Conservation (phyloP, 2,329 filamentous ascomycete genomes). For the Pseudogymnoascus verrucosus region DNA sequence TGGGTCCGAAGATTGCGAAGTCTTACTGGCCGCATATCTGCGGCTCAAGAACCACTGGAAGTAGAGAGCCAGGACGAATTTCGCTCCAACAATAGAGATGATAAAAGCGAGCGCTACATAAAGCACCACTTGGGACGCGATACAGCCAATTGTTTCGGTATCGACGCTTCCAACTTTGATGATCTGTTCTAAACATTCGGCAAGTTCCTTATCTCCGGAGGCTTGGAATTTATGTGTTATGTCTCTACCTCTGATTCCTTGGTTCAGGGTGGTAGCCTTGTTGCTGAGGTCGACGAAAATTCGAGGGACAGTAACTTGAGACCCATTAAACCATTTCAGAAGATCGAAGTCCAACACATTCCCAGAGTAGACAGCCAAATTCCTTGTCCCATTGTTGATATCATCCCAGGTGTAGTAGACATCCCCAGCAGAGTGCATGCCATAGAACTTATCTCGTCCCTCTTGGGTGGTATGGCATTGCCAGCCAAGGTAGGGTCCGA, state of each 20-base stretch:
- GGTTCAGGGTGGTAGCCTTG: slow-evolving; percentile 50
- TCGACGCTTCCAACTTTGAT: slow-evolving; percentile 95
- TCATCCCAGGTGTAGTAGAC: slow-evolving; percentile 97
- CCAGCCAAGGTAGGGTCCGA: slow-evolving; percentile 74
- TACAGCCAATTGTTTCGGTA: slow-evolving; percentile 92
- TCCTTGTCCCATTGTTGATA: slow-evolving; percentile 78
- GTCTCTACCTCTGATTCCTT: slow-evolving; percentile 70
- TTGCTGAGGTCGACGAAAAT: slow-evolving; percentile 74
- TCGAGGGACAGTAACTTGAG: slow-evolving; percentile 65
- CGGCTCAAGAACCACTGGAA: slow-evolving; percentile 96
- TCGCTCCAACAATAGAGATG: slow-evolving; percentile 74
- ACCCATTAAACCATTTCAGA: slow-evolving; percentile 80
- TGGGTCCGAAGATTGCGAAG: slow-evolving; percentile 70
- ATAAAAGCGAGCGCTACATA: slow-evolving; percentile 92
- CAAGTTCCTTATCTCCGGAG: slow-evolving; percentile 68
- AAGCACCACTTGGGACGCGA: slow-evolving; percentile 92
- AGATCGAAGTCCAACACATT: slow-evolving; percentile 87
- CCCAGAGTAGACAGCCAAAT: slow-evolving; percentile 89
- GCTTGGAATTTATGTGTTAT: slow-evolving; percentile 83
- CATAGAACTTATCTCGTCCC: slow-evolving; percentile 69
- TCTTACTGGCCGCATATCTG: slow-evolving; percentile 76
- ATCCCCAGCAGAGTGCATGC: slow-evolving; percentile 63
- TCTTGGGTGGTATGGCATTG: slow-evolving; percentile 71
- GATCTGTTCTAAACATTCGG: slow-evolving; percentile 82
- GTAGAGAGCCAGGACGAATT: slow-evolving; percentile 79